phyloP scores from a whole-genome alignment of 805 yeast genomes.

The Ogataea ganodermae region DNA sequence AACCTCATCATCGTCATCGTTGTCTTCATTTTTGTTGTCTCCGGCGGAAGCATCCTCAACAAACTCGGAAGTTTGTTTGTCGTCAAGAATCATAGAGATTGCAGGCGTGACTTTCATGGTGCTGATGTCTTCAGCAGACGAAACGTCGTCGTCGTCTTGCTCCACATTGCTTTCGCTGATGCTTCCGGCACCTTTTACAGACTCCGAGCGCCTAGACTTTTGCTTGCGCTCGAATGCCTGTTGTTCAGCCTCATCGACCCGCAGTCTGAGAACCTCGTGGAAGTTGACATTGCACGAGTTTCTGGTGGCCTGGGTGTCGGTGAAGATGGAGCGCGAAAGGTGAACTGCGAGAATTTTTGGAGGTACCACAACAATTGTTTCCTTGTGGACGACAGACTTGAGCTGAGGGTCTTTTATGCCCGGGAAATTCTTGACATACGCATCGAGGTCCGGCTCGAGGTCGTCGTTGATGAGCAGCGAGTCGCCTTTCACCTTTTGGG shows the following conservation, averaged over 20 bases:
- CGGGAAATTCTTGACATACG: constrained; percentile 48
- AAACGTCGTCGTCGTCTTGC: constrained; percentile 39
- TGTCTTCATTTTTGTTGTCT: constrained; percentile 4
- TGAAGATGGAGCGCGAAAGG: constrained; percentile 78
- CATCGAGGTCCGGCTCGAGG: constrained; percentile 50
- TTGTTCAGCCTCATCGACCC: constrained; percentile 43
- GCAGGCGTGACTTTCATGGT: constrained; percentile 15
- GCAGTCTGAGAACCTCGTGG: constrained; percentile 53
- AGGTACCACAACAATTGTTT: constrained; percentile 57
- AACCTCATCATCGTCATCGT: neutral
- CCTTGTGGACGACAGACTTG: constrained; percentile 68
- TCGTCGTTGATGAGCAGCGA: constrained; percentile 64
- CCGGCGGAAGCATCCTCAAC: constrained; percentile 24
- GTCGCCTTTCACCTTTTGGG: constrained; percentile 38
- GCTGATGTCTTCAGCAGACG: constrained; percentile 28
- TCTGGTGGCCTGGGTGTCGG: constrained; percentile 65
- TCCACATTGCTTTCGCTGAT: neutral
- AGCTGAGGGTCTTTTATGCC: constrained; percentile 32
- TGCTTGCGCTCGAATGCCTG: constrained; percentile 19
- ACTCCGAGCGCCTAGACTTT: constrained; percentile 21
- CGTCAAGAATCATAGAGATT: constrained; percentile 20
- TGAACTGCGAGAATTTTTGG: constrained; percentile 81
- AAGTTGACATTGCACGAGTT: constrained; percentile 74
- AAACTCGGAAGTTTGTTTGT: constrained; percentile 26
- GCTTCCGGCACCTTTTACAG: constrained; percentile 24